Conservation (phyloP, 345 rosid genomes). For the Eucalyptus dawsonii region DNA sequence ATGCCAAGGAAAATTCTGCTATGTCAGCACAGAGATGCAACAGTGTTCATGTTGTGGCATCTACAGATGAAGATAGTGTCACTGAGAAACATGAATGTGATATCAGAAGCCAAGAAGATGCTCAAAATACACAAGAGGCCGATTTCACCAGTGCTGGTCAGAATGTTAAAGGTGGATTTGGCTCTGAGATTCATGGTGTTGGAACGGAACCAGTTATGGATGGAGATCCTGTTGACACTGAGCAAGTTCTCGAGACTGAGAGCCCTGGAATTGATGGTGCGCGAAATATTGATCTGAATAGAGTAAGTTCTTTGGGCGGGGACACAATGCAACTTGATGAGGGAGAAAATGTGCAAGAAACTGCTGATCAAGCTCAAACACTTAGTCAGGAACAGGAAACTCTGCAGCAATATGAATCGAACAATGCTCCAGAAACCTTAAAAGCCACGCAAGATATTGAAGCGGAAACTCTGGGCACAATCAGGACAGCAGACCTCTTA, state of each 20-base stretch:
- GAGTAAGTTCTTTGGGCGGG: constrained; percentile 22
- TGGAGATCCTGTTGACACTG: constrained; percentile 14
- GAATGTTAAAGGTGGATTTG: constrained; percentile 52
- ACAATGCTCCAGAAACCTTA: constrained; percentile 16
- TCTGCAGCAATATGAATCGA: constrained; percentile 5
- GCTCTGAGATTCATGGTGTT: constrained; percentile 69
- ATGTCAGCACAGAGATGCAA: constrained; percentile 36
- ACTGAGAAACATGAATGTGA: constrained; percentile 90
- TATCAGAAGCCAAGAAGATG: constrained; percentile 51
- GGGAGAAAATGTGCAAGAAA: constrained; percentile 38
- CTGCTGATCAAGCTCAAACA: constrained; percentile 16
- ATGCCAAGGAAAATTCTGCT: constrained; percentile 34
- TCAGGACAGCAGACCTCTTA: constrained; percentile 71
- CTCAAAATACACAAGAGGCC: constrained; percentile 69
- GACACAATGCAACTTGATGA: constrained; percentile 85
- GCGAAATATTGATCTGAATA: constrained; percentile 21
- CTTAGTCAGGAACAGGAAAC: not conserved
- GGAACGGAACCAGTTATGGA: constrained; percentile 43
- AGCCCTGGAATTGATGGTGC: constrained; percentile 39
- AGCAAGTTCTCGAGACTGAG: constrained; percentile 71
- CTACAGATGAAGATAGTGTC: constrained; percentile 59
- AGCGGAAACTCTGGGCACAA: constrained; percentile 48
- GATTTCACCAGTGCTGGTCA: constrained; percentile 44
- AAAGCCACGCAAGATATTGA: constrained; percentile 48
- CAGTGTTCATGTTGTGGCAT: constrained; percentile 18